Percentiles rank a stretch among this genome's conserved stretches.
Evolutionary conservation across 768 basidiomycete species (phyloP).

Genomic region (Boletus subcaerulescens): DNA sequence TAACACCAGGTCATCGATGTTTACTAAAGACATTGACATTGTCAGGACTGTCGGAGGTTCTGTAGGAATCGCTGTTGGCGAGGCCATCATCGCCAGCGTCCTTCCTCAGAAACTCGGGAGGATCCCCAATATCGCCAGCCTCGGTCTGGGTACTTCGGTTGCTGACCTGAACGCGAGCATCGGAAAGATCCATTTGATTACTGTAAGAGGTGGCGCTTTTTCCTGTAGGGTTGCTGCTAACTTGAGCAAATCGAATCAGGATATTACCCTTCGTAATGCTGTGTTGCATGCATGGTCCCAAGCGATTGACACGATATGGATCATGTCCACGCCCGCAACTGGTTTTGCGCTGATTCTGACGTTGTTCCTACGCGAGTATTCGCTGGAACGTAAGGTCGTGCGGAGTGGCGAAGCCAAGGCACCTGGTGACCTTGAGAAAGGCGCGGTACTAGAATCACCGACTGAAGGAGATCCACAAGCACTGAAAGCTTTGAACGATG

Average conservation of each 20-base stretch:
- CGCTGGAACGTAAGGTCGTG: conserved; percentile 52
- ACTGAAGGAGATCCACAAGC: neutral
- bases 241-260: conserved; percentile 29
- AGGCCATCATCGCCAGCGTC: conserved; percentile 65
- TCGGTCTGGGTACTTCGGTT: conserved; percentile 37
- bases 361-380: conserved; percentile 58
- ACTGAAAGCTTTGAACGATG: neutral
- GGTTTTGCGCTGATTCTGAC: conserved; percentile 50
- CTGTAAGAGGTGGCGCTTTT: conserved; percentile 8
- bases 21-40: conserved; percentile 1
- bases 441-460: neutral
- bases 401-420: conserved; percentile 29
- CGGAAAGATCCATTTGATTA: conserved; percentile 35
- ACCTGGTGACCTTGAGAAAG: conserved; percentile 33
- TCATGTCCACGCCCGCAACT: conserved; percentile 56
- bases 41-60: conserved; percentile 70
- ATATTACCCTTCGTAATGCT: conserved; percentile 45
- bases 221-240: neutral
- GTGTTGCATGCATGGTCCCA: conserved; percentile 64
- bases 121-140: conserved; percentile 31
- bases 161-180: conserved; percentile 47
- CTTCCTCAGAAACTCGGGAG: conserved; percentile 31
- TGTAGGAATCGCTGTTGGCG: conserved; percentile 69
- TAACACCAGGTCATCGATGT: neutral
- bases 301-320: conserved; percentile 64